phyloP scores from a whole-genome alignment of 441 rosid species.

The Daphne laureola region DNA sequence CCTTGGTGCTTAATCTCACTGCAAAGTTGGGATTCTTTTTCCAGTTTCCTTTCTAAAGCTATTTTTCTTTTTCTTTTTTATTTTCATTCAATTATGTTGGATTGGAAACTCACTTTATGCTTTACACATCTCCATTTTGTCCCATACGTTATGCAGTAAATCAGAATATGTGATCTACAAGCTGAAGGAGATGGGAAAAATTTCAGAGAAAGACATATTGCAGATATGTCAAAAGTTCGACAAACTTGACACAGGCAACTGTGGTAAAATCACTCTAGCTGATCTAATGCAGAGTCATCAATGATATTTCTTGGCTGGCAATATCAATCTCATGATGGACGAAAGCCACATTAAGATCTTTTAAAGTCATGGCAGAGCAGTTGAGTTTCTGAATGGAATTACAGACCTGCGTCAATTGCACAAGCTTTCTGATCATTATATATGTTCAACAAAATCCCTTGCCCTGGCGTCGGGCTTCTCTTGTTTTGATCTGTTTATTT shows the following conservation, averaged over 20 bases:
- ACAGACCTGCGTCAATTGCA: too few species aligned
- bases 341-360: too few species aligned
- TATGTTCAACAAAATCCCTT: too few species aligned
- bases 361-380: not conserved
- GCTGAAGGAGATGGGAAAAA: constrained; percentile 89
- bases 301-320: constrained; percentile 9
- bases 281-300: constrained; percentile 58
- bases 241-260: constrained; percentile 65
- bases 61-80: not conserved
- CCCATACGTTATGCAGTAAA: constrained; percentile 43
- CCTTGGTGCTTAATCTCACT: not conserved
- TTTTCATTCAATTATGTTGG: not conserved
- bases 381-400: too few species aligned
- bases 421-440: too few species aligned
- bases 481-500: too few species aligned
- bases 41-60: not conserved
- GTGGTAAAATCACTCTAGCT: constrained; percentile 78
- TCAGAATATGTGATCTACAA: constrained; percentile 85
- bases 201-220: constrained; percentile 64
- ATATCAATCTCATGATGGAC: not conserved
- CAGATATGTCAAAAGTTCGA: constrained; percentile 71
- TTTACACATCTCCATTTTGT: not conserved
- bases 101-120: not conserved
- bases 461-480: too few species aligned
- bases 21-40: not conserved